Base-by-base conservation (phyloP, 2,329 filamentous ascomycete genomes). In the Colletotrichum melonis region DNA sequence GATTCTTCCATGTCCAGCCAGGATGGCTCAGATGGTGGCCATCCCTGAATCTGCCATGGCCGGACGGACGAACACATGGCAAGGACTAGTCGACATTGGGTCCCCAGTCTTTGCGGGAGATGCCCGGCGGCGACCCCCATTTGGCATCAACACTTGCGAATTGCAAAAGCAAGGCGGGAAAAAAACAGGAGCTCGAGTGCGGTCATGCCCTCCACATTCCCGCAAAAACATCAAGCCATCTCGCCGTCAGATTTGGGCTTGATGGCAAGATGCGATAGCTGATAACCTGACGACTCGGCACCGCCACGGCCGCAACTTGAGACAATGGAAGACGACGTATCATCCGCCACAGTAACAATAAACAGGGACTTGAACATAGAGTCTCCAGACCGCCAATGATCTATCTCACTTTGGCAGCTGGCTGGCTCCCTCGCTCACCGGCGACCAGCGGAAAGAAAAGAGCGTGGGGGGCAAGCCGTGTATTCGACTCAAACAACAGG, bases 221-320 rank as follows among this genome's bases (percentile, higher is more conserved):
- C 63, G 63, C 42, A 35, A 69, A 42, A 55, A 59, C 55, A 73
- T 73, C 46, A 55, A 70, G 59, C 70, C 60, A 73, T 62, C 58
- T 65, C 67, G 67, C 59, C 60, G 60, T 70, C 67, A 70, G 59
- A 65, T 70, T 70, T 52, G 28, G 22, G 32, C 5, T n/a, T 22
- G 60, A 62, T 70, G 30, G 67, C 67, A 69, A 73, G 70, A 73
- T 73, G 67, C 32, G 46, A 70, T 54, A 46, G 60, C 55, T 65
- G 55, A 70, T 65, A 49, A 73, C 59, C 70, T 73, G 67, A 65
- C 59, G 35, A 70, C 67, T 65, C 26, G 59, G 60, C 49, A 73
- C 67, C 22, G 60, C 67, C 67, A 65, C 67, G 60, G 55, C 22
- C 14, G 35, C 49, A 14, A 12, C 38, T 49, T 73, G 55, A 70